Conservation (phyloP, 371 early-diverging fungal genomes). For the Encephalitozoon romaleae region DNA sequence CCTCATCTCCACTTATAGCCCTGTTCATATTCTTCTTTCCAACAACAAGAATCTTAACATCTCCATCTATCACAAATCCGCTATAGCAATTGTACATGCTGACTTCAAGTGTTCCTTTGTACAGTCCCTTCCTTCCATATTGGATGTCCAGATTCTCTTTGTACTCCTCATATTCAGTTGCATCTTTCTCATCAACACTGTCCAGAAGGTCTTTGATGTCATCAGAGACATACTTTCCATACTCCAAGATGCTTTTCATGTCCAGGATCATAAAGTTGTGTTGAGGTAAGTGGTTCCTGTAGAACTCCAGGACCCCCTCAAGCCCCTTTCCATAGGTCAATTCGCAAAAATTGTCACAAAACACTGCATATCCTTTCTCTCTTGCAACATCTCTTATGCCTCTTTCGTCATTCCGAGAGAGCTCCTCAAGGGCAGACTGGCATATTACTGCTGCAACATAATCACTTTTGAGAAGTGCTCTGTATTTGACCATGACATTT, state of each 20-base stretch:
- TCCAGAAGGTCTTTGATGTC: constrained; percentile 14
- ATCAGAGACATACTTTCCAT: constrained; percentile 9
- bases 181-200: constrained; percentile 13
- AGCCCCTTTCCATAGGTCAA: constrained; percentile 12
- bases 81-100: constrained; percentile 25
- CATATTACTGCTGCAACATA: constrained; percentile 24
- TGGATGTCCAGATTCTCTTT: neutral
- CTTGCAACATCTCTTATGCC: constrained; percentile 1
- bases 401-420: neutral
- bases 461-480: constrained; percentile 29
- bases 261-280: constrained; percentile 13
- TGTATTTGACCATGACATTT: constrained; percentile 9
- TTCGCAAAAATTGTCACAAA: constrained; percentile 31
- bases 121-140: neutral
- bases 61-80: constrained; percentile 16
- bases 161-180: constrained; percentile 24
- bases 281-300: constrained; percentile 9
- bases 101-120: constrained; percentile 14
- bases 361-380: constrained; percentile 14
- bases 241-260: constrained; percentile 3
- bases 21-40: constrained; percentile 47
- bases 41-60: constrained; percentile 10
- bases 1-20: constrained; percentile 50
- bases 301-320: constrained; percentile 16
- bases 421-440: constrained; percentile 14